Base-by-base conservation (phyloP, 495 filamentous ascomycete genomes). In the Lepidopterella palustris region DNA sequence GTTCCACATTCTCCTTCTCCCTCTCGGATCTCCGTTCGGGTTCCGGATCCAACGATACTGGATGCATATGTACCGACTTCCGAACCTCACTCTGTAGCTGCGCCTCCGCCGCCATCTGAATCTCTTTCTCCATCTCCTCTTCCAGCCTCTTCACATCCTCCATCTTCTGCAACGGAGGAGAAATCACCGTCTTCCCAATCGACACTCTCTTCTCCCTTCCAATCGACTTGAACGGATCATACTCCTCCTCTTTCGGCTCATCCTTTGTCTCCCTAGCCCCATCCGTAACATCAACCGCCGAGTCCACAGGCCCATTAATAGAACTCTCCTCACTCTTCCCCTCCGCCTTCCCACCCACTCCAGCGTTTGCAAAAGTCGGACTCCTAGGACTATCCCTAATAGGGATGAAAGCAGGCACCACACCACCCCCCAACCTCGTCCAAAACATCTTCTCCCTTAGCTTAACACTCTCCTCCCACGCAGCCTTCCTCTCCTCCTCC, bases 391-490 rank as follows among this genome's bases (percentile, higher is more conserved):
- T 63, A 3, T 70, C 67, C 53, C 61, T 29, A 26, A 56, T 31
- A 2, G 51, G 42, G 28, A 75, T 61, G 24, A 78, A 79, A n/a
- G 78, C 73, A 0, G 91, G 92, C 45, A 97, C 76, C 3, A 97
- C 88, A 18, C 92, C 92, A 15, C 87, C 92, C 15, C 92, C 92
- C 47, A 97, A 82, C 26, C 93, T 77, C 47, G 87, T 84, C 93
- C 93, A 98, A 69, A 98, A 98, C 87, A 97, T 95, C 60, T 90
- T 80, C 70, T 98, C 93, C 45, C 93, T 79, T 51, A 97, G 74
- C 20, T 87, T 82, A 18, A 95, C 85, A 54, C 88, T 88, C 73
- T 97, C 93, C 68, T 96, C 90, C 93, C 93, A 98, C 3, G 91
- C 90, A 31, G 84, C 83, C 61, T 84, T 86, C 70, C 89, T 84